Base-by-base conservation (phyloP, 805 yeast genomes). In the Cyberlindnera mrakii region DNA sequence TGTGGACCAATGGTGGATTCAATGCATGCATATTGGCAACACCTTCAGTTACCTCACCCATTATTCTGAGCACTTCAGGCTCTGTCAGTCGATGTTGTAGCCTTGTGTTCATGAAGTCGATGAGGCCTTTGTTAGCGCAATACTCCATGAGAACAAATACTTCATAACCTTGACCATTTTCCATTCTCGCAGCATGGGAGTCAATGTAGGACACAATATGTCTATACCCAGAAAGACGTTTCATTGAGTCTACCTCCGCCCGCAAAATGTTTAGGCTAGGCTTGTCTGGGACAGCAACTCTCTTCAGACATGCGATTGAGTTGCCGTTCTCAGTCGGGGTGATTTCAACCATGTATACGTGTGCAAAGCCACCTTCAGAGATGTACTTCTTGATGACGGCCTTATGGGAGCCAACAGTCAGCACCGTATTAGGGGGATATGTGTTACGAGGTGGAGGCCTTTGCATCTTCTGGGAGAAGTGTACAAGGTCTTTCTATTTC, bases 171-270 rank as follows among this genome's bases (percentile, higher is more conserved):
- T 59, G 60, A 3, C 68, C 60, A n/a, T 55, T 45, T 19, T 65
- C 45, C 63, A 83, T 66, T 53, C 95, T 73, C 11, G 95, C 80
- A 6, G 99, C 99, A 66, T 93, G 96, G 3, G 96, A 87, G 62
- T 93, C 99, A 41, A 89, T 85, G 62, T 93, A 93, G 3, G 87
- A 80, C 2, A 93, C 99, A 48, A 93, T 80, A 58, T 82, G 81
- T 37, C 75, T 74, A 50, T 85, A 77, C 8, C 95, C 96, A 48
- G 81, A 70, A 30, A 93, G 70, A 23, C 96, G 71, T 64, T 87
- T 85, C 98, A 93, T 91, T 11, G 97, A 95, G 59, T 93, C 98
- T 14, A 93, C 99, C 62, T 93, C 99, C 33, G 95, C 96, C 48
- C 98, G 70, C 40, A 93, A 69, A 19, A 82, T 75, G 54, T 85